Evolutionary conservation across 2,329 filamentous ascomycete species (phyloP).

Genomic region (Dactylellina haptotyla): DNA sequence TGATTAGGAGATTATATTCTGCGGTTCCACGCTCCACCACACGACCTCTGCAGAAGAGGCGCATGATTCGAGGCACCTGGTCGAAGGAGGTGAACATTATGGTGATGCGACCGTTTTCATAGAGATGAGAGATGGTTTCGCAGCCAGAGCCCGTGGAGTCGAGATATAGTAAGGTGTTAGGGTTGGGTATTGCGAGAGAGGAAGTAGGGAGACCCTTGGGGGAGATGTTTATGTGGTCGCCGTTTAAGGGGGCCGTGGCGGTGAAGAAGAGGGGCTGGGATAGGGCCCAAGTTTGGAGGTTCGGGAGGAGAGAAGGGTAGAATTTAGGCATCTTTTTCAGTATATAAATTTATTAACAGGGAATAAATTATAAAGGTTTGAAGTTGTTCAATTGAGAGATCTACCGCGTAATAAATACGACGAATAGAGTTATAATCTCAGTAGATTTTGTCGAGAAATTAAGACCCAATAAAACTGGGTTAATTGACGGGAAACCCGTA

Average conservation of each 20-base stretch:
- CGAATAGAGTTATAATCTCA: too few species aligned
- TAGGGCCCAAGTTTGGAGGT: constrained; percentile 72
- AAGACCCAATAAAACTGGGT: too few species aligned
- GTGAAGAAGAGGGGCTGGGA: constrained; percentile 79
- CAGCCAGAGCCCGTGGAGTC: constrained; percentile 79
- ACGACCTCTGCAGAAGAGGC: constrained; percentile 70
- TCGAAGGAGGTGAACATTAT: constrained; percentile 78
- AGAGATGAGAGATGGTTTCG: constrained; percentile 79
- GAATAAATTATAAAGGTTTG: too few species aligned
- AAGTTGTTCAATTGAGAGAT: too few species aligned
- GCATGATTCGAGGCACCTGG: constrained; percentile 69
- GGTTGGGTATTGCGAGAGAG: constrained; percentile 71
- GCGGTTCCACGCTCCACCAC: constrained; percentile 71
- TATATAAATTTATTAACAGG: background rate
- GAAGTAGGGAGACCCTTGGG: constrained; percentile 75
- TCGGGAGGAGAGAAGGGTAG: constrained; percentile 67
- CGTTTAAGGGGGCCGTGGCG: constrained; percentile 72
- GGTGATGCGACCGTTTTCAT: constrained; percentile 79
- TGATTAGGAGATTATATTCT: constrained; percentile 64
- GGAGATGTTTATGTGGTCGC: constrained; percentile 76
- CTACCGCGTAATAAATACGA: too few species aligned
- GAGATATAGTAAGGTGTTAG: constrained; percentile 66
- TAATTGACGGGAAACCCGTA: too few species aligned
- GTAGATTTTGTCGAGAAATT: too few species aligned
- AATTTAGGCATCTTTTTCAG: constrained; percentile 68